Conservation (phyloP, 2,329 filamentous ascomycete species). For the Neocucurbitaria cava region DNA sequence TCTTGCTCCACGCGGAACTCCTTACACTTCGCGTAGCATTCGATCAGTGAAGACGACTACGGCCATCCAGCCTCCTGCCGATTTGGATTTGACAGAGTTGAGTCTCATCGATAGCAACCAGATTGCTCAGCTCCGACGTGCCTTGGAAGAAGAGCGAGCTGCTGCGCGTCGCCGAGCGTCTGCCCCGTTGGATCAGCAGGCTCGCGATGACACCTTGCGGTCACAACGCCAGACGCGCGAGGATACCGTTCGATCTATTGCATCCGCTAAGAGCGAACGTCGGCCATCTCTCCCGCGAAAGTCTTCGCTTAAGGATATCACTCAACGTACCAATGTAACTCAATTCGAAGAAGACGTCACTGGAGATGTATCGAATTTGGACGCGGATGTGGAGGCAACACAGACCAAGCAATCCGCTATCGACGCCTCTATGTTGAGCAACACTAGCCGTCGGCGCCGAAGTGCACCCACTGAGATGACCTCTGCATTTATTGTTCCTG, state of each 20-base stretch:
- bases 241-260: constrained; percentile 49
- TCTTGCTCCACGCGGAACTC: constrained; percentile 41
- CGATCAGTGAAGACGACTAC: constrained; percentile 21
- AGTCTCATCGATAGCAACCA: constrained; percentile 62
- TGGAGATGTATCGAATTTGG: constrained; percentile 39
- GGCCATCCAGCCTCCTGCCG: constrained; percentile 36
- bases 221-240: constrained; percentile 48
- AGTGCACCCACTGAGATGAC: constrained; percentile 63
- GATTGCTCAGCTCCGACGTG: constrained; percentile 62
- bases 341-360: constrained; percentile 46
- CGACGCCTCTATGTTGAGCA: constrained; percentile 56
- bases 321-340: constrained; percentile 32
- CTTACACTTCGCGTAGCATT: constrained; percentile 35
- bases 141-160: constrained; percentile 62
- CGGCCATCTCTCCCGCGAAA: constrained; percentile 57
- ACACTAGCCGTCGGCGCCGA: constrained; percentile 58
- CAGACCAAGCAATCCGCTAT: constrained; percentile 38
- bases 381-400: constrained; percentile 33
- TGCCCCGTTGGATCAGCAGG: constrained; percentile 32
- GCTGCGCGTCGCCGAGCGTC: constrained; percentile 45
- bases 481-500: constrained; percentile 69
- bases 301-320: constrained; percentile 62
- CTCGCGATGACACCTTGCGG: constrained; percentile 49
- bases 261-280: constrained; percentile 47
- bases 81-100: constrained; percentile 57